Base-by-base conservation (phyloP, 2,329 filamentous ascomycete species). In the Ampelomyces quisqualis region DNA sequence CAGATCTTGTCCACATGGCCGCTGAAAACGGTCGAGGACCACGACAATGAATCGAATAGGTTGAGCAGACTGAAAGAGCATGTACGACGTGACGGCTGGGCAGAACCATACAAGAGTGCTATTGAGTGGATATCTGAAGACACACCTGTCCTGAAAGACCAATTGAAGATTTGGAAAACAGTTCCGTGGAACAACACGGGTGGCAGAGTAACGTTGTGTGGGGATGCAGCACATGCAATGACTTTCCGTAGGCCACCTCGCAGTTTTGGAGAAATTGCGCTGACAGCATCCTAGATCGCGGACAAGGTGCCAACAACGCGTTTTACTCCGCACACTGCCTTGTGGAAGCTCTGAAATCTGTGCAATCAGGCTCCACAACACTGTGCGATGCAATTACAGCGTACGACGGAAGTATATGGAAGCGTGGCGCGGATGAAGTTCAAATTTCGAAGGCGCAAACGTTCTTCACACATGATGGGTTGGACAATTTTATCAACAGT, bases 181-280 rank as follows among this genome's bases (percentile, higher is more conserved):
- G 47, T 58, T 3, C 47, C 50, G 2, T 70, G 67, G 66, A 56
- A 68, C 10, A 68, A 62, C 21, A 47, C 50, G 2, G 46, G 45
- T 5, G 67, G 65, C 10, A 44, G 62, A 17, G 54, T 69, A 7
- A 68, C 65, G 15, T 42, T 70, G 3, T 64, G 62, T 11, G 68
- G 67, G 2, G 68, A 70, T 41, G 64, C 66, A 21, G 68, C 67
- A n/a, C 67, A 70, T 48, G 60, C 68, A 3, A 71, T 71, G 69
- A 68, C 67, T 0, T 67, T 67, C 11, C 65, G 57, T 64, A 51
- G 33, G 62, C 11, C 21, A 15, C 15, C 28, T 17, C 13, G 8
- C 3, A 14, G 29, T 5, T 14, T 11, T 27, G n/a, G 3, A 18
- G 2, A 10, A 11, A 35, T 3, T 11, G 8, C 17, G 20, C 45